Conservation (phyloP, 1,139 yeast genomes). For the Geotrichum macrosporum region DNA sequence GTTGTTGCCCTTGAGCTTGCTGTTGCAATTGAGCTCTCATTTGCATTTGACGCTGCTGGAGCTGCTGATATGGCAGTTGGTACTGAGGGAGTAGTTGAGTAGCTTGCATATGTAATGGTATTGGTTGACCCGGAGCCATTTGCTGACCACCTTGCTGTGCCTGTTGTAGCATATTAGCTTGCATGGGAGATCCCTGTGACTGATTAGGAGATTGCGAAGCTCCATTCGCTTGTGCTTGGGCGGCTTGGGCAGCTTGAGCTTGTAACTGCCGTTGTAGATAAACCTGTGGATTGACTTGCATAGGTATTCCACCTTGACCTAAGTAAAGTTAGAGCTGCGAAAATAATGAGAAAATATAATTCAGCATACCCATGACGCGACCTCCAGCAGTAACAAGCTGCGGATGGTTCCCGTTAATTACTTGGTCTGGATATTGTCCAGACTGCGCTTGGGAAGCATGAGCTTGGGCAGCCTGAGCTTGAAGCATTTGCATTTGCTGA, state of each 20-base stretch:
- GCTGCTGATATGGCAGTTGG: conserved; percentile 8
- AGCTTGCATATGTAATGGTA: conserved; percentile 2
- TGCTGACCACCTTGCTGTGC: conserved; percentile 6
- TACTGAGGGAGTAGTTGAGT: conserved; percentile 10
- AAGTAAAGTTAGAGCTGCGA: background rate
- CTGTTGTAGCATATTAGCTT: conserved; percentile 7
- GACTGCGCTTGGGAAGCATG: conserved; percentile 7
- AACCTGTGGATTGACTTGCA: conserved; percentile 11
- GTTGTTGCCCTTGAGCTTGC: background rate
- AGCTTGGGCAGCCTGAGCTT: conserved; percentile 3
- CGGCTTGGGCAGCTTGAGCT: conserved; percentile 9
- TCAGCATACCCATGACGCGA: conserved; percentile 11
- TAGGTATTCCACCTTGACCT: conserved; percentile 12
- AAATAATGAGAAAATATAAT: background rate
- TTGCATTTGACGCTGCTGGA: conserved; percentile 8
- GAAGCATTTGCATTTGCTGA: conserved; percentile 11
- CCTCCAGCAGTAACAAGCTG: conserved; percentile 13
- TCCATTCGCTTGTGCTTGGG: conserved; percentile 1
- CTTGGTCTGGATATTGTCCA: conserved; percentile 6
- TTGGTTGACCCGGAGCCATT: conserved; percentile 6
- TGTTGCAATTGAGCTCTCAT: conserved; percentile 6
- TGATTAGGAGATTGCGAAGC: conserved; percentile 1
- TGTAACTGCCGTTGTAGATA: conserved; percentile 8
- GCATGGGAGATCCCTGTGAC: conserved; percentile 6
- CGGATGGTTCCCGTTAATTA: conserved; percentile 3